phyloP scores from a whole-genome alignment of 2,329 filamentous ascomycete species.

The Sporothrix mexicana region DNA sequence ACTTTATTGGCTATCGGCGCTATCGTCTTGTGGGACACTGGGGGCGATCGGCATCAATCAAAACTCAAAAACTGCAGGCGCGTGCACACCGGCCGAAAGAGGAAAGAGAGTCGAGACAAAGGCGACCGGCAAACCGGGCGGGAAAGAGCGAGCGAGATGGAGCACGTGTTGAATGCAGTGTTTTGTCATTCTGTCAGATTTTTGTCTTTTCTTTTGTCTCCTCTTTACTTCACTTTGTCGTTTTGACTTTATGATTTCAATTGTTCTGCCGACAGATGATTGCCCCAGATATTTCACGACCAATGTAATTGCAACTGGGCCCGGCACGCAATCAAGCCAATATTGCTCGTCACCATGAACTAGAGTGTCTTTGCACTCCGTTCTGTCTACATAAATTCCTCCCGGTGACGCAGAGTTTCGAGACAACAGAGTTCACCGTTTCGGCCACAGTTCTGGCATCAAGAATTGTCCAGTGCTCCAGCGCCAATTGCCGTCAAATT shows the following conservation, averaged over 20 bases:
- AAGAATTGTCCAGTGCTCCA: background rate
- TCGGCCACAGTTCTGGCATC: background rate
- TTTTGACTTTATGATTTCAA: too few relatives aligned
- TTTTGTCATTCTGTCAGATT: too few relatives aligned
- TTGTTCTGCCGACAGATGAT: too few relatives aligned
- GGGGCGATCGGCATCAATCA: background rate
- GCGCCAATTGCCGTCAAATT: background rate
- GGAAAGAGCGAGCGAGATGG: too few relatives aligned
- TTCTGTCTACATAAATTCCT: background rate
- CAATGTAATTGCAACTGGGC: too few relatives aligned
- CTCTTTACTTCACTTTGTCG: too few relatives aligned
- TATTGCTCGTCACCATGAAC: background rate
- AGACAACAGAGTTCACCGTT: background rate
- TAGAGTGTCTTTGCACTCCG: background rate
- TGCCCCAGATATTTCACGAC: too few relatives aligned
- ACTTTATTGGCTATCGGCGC: too few relatives aligned
- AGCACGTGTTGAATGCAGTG: background rate
- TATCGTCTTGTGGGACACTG: too few relatives aligned
- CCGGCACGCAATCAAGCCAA: background rate
- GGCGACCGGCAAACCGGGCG: background rate
- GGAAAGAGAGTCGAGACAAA: background rate
- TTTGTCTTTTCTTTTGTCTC: too few relatives aligned
- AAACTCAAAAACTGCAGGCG: too few relatives aligned
- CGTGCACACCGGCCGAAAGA: background rate
- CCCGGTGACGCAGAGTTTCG: background rate